A percentile compares a stretch with the other conserved stretches of the same genome.
Conservation (phyloP, 805 yeast genomes). For the Hanseniaspora valbyensis region DNA sequence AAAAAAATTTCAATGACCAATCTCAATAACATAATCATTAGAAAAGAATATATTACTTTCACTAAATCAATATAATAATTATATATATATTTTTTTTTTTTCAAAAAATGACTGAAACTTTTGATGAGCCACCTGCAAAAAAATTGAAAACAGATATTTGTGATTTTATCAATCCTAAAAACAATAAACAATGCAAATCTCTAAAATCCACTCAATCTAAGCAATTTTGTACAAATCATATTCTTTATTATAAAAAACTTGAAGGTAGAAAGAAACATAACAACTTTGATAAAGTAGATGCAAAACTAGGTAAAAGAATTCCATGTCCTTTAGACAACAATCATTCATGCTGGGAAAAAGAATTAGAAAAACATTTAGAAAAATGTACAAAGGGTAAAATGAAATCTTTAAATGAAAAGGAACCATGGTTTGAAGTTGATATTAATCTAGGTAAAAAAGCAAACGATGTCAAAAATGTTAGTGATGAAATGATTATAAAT, state of each 20-base stretch:
- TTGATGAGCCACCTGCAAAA: conserved; percentile 8
- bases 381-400: conserved; percentile 46
- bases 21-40: no score
- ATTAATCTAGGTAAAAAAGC: conserved; percentile 30
- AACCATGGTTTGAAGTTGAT: conserved; percentile 44
- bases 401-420: conserved; percentile 25
- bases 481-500: conserved; percentile 19
- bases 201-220: conserved; percentile 44
- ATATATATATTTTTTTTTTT: no score
- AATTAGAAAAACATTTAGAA: conserved; percentile 43
- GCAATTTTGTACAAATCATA: conserved; percentile 55
- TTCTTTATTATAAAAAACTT: conserved; percentile 23
- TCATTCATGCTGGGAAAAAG: conserved; percentile 59
- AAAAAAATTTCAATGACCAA: no score
- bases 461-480: conserved; percentile 1
- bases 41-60: no score
- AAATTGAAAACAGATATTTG: conserved; percentile 29
- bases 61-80: no score
- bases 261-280: conserved; percentile 18
- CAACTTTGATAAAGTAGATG: conserved; percentile 15
- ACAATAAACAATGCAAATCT: conserved; percentile 44
- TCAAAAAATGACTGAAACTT: background rate
- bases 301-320: conserved; percentile 34
- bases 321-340: conserved; percentile 69
- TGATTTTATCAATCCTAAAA: conserved; percentile 38